Base-by-base conservation (phyloP, 768 basidiomycete species). In the Leucocoprinus birnbaumii region DNA sequence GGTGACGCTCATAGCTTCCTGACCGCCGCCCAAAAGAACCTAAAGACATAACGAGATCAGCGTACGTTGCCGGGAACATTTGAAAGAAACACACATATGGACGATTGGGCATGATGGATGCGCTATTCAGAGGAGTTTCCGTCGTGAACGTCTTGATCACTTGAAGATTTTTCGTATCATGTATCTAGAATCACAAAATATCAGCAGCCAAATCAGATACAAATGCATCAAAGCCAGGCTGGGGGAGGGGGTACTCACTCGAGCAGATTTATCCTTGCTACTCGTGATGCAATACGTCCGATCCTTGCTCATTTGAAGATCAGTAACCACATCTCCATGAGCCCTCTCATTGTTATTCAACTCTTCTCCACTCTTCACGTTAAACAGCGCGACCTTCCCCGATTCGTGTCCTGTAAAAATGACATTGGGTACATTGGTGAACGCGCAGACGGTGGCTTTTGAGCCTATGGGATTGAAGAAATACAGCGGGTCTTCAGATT, bases 1-100 rank as follows among this genome's bases (percentile, higher is more conserved):
- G 13, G 97, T 98, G 48, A 98, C 97, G 64, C 76, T 86, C 93
- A 94, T 96, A 3, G 97, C 97, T 67, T 97, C 96, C 71, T 98
- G 97, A 41, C 97, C 97, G 69, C 97, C 96, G 42, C 97, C 97
- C 21, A 97, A 77, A 27, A 98, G 81, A 41, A 95, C 80, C 91
- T 94, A 53, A 46, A 21, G 22, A 21, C 9, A 44, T 21, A 21
- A 10, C 6, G 14, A 44, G 22, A 21, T 21, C 18, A 21, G 4
- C 19, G n/a, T n/a, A n/a, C n/a, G n/a, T n/a, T n/a, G n/a, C n/a
- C n/a, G n/a, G n/a, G n/a, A n/a, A n/a, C n/a, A 31, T 31, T 31
- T 31, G 31, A 31, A 31, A 38, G n/a, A n/a, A 38, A 68, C 83
- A 59, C 55, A 91, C 91, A 65, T 94, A 98, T 47, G 95, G 96